These are phyloP conservation scores for Ilyonectria mors-panacis DNA, from an alignment of 2,329 filamentous ascomycete genomes.

Conservation along the genomic window DNA sequence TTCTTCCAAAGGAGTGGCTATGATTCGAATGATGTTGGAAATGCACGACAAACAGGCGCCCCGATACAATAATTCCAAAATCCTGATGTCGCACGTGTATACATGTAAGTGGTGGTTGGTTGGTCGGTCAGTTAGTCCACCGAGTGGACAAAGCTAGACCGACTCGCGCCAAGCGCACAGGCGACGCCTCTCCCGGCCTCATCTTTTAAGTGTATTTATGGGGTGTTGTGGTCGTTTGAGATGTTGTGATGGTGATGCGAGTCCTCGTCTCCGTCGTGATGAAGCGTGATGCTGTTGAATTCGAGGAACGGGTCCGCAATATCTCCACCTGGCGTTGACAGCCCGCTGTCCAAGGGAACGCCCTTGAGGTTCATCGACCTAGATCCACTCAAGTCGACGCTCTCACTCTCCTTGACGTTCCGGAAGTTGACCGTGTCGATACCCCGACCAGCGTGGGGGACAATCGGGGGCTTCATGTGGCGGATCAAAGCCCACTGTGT, in stretches of 20 bases:
- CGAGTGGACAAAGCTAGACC: conserved; percentile 20
- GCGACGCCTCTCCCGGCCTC: conserved; percentile 20
- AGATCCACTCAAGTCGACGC: conserved; percentile 84
- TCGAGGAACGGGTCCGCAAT: conserved; percentile 94
- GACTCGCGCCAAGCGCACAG: conserved; percentile 26
- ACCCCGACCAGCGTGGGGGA: conserved; percentile 90
- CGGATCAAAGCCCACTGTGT: conserved; percentile 98
- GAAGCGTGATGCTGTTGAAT: conserved; percentile 97
- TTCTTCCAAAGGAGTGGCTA: conserved; percentile 45
- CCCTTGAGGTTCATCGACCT: conserved; percentile 74
- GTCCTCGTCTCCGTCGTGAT: conserved; percentile 92
- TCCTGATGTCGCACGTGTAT: conserved; percentile 44
- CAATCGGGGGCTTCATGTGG: conserved; percentile 98
- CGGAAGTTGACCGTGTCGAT: conserved; percentile 97
- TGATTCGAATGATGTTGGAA: conserved; percentile 41
- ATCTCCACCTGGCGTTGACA: conserved; percentile 88
- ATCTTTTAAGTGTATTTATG: background rate
- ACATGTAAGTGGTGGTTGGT: conserved; percentile 31
- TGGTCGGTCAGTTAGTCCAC: conserved; percentile 29
- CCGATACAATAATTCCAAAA: conserved; percentile 43
- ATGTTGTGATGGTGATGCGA: conserved; percentile 29
- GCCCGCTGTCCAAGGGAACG: conserved; percentile 87
- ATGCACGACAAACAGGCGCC: conserved; percentile 42
- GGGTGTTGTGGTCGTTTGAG: conserved; percentile 9
- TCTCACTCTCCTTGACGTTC: conserved; percentile 97